Evolutionary conservation across 371 early-diverging fungal genomes (phyloP), one percentile per base, ranked within the genome.

Genomic region (Rhizopus arrhizus): DNA sequence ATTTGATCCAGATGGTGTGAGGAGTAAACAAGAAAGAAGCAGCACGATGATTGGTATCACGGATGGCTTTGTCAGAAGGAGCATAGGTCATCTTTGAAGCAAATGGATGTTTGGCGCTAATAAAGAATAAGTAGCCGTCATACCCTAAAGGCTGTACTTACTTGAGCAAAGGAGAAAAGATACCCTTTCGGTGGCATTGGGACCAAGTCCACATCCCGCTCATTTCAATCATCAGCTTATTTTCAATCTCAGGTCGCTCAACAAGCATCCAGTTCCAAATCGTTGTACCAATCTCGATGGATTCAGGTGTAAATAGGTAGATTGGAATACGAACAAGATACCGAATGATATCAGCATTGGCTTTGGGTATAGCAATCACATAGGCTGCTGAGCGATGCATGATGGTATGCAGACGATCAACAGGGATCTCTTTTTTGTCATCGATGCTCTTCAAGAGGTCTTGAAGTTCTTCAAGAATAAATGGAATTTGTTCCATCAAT

Each of bases 211-310:
- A 97, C 31, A 89, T 85, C 13, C 83, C 75, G 9, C 91, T 73
- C 48, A 97, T 83, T 53, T 95, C 90, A 7, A 86, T 81, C 86
- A 96, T 88, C 51, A 97, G 72, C n/a, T 89, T 76, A n/a, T 85
- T 81, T 62, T 90, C 91, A 11, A 88, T 70, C 4, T 86, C 90
- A 3, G 93, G 82, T 40, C 90, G 81, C 54, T 91, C 87, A 3
- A 89, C 85, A 36, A 95, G 83, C 52, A 97, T 78, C 90, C 91
- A 92, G 45, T 85, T 90, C 96, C 96, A 97, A 6, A 92, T 87
- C 4, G 87, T 80, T 0, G 89, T 84, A 36, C 90, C 91, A 16
- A 91, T 82, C 59, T 91, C 91, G 73, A 97, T 72, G 9, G 90
- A 82, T 46, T 87, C 84, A 6, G 89, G 84, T 10, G 89, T 86